Evolutionary conservation across 495 filamentous ascomycete species (phyloP), one percentile per base, ranked within the genome.

Genomic region (Xylaria nigripes): DNA sequence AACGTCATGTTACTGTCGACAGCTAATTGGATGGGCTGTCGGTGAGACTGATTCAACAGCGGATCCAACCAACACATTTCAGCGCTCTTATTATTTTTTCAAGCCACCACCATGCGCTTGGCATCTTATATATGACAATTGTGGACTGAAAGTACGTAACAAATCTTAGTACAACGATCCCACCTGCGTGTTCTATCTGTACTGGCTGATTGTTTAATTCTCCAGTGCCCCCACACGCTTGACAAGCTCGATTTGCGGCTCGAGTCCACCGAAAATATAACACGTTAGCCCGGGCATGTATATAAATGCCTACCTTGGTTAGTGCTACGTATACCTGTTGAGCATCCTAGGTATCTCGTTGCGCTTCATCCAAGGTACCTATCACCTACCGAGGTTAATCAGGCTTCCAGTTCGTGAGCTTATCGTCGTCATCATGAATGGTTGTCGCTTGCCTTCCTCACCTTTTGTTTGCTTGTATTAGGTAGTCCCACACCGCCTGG

Each of bases 11-110:
- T 36, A 34, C 52, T 27, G 49, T 46, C 36, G 42, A 56, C 55
- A 46, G 61, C 57, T 65, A 54, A 55, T 55, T 51, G 32, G 48
- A 51, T 29, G 52, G 40, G 25, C 43, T 52, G 58, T 66, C 57
- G 50, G 60, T 59, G 56, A 66, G 60, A 58, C 51, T 49, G 29
- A n/a, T n/a, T n/a, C n/a, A 44, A 61, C 57, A 63, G 60, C 60
- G 60, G 62, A 54, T 51, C 60, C 59, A 50, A 58, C 40, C 58
- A 62, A 54, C 50, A 57, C 57, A 53, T 58, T 51, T 51, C 60
- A 61, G 57, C 53, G 55, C 49, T 48, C 60, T 60, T 63, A 19
- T 10, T 40, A 25, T 32, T 62, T 54, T 57, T 59, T 54, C 25
- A 55, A 24, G 56, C 54, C 58, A 58, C 41, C 43, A 41, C 49